phyloP scores from a whole-genome alignment of 2,329 filamentous ascomycete species.

The Hypoxylon sp. region DNA sequence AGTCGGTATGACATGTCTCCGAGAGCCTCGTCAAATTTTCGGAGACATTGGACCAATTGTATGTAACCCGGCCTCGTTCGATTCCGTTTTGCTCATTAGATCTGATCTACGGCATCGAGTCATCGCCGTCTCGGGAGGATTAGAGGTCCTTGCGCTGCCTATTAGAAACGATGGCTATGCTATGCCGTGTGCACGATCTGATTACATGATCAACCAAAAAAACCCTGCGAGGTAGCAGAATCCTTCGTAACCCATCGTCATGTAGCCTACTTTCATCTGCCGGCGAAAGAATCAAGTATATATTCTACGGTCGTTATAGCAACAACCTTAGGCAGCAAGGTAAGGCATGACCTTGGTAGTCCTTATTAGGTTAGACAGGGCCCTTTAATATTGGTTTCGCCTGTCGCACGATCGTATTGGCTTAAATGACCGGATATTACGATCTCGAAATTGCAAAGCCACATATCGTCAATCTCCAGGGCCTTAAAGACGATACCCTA shows the following conservation, averaged over 20 bases:
- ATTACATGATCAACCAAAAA: too few species aligned
- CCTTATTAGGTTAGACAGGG: not conserved
- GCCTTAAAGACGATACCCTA: conserved; percentile 7
- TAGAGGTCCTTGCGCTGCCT: conserved; percentile 19
- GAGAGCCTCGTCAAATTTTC: conserved; percentile 13
- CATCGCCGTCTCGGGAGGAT: conserved; percentile 27
- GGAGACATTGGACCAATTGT: conserved; percentile 11
- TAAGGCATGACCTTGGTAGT: not conserved
- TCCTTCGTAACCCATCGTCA: conserved; percentile 6
- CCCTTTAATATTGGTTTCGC: not conserved
- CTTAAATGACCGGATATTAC: conserved; percentile 15
- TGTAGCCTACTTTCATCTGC: not conserved
- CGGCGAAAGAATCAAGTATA: conserved; percentile 8
- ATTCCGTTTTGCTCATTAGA: conserved; percentile 13
- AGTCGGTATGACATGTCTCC: conserved; percentile 18
- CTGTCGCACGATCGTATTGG: conserved; percentile 25
- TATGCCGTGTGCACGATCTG: not conserved
- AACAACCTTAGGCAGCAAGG: conserved; percentile 25
- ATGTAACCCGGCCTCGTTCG: conserved; percentile 22
- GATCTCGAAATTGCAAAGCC: conserved; percentile 33
- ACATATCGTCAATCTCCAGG: conserved; percentile 19
- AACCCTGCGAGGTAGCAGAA: not conserved
- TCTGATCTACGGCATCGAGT: conserved; percentile 28
- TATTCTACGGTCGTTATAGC: conserved; percentile 21
- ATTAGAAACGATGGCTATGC: conserved; percentile 25